Base-by-base conservation (phyloP, 1,139 yeast species). In the Pichia sp. region DNA sequence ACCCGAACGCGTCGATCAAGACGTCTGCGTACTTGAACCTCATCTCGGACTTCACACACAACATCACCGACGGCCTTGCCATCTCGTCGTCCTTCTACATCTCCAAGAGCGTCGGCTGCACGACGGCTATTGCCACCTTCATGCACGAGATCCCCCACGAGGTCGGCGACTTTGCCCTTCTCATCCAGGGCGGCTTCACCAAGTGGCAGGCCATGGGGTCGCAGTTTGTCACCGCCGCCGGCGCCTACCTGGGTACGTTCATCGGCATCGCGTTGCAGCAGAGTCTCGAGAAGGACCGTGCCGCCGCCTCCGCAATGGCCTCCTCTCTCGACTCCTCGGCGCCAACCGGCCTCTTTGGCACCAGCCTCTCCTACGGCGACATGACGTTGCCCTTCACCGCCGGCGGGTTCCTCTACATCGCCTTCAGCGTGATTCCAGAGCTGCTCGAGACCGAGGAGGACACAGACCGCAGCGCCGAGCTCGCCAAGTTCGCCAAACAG, bases 111-210 rank as follows among this genome's bases (percentile, higher is more conserved):
- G 81, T 79, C 15, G 90, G 90, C 1, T 79, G 84, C 26, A 76
- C 85, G 5, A 83, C 89, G 1, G 78, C 85, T 36, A 70, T 84
- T 38, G 87, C 89, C 1, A 83, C 85, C 41, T 76, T 84, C 60
- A 77, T 82, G 69, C 92, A 85, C 66, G 90, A 85, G 67, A 78
- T 85, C 50, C 92, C 92, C 8, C 90, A 85, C 64, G 88, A 84
- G 63, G 78, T 85, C 55, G 89, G 90, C 51, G 92, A 85, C 64
- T 84, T 83, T 69, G 89, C 89, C 0, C 70, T 85, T 41, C 70
- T 84, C 57, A 74, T 84, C 54, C 83, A 83, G 61, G 84, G 84
- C 29, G 90, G 90, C 0, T 78, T 82, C 61, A 72, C 85, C 36
- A 81, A 81, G 66, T 68, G 78, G 66, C 80, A 80, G 57, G 88